Evolutionary conservation across 2,329 filamentous ascomycete species (phyloP), one percentile per base, ranked within the genome.

Genomic region (Fusarium falciforme): DNA sequence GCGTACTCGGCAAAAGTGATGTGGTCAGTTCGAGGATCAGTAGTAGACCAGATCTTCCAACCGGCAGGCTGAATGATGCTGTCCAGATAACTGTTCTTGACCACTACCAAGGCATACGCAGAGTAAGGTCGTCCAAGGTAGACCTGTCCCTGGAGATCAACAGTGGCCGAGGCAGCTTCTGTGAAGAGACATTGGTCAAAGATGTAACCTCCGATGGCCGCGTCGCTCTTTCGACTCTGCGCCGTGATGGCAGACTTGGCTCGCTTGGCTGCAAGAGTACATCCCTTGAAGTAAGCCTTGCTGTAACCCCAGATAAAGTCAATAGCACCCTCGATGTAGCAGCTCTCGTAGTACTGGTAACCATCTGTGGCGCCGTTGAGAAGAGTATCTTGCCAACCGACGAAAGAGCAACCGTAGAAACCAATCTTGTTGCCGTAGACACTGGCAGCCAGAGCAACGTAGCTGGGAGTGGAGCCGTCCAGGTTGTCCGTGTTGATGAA

Each of bases 1-100:
- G 76, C 82, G 75, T 88, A 92, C 83, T 92, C 91, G 7, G 82
- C 88, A 71, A 89, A 92, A 14, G 83, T 80, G 4, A 91, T 87
- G 79, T 67, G 85, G 83, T 90, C 90, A 90, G 52, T 84, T 72
- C 27, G 75, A 76, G 90, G 91, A 90, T 9, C 90, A 86, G 2
- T 86, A 83, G 20, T 82, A 64, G 75, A 91, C 91, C 78, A 93
- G 83, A 44, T 91, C 87, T 77, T 77, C 75, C 75, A 77, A 16
- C 76, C 76, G 0, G 70, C 66, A 0, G 76, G 70, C n/a, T 61
- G 82, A 79, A 77, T 72, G 6, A 27, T 33, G 2, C 66, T 64
- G 11, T 84, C 85, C 76, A 93, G 80, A 25, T 80, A 79, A 1
- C 87, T 88, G 62, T 84, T 79, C 76, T 88, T 85, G 77, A 87